Base-by-base conservation (phyloP, 2,329 filamentous ascomycete species). In the Neofusicoccum cordaticola region DNA sequence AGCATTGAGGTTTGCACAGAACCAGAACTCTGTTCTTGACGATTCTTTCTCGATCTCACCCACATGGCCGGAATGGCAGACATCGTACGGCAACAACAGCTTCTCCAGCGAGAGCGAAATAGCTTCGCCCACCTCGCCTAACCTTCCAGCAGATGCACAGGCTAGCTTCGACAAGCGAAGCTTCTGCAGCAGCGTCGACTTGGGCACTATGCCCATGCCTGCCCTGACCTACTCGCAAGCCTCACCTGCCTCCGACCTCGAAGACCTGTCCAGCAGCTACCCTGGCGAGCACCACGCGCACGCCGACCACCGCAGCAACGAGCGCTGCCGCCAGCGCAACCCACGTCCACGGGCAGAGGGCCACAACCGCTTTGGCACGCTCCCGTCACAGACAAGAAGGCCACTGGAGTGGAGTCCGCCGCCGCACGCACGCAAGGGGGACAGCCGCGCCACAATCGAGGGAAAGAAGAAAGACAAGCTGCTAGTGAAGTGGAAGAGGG, bases 401-500 rank as follows among this genome's bases (percentile, higher is more conserved):
- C 37, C 8, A 39, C 6, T 12, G 27, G 11, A 9, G 19, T 17
- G 19, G 52, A 27, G 4, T 31, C 39, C 13, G 31, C 34, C 27
- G 31, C 31, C 42, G 9, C 22, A n/a, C 6, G 27, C 17, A 31
- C 31, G 11, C 22, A 19, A 35, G n/a, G 19, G 13, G 12, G 19
- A 44, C 39, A 22, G 39, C 6, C 31, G 34, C 39, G 34, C 8
- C 53, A 42, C 15, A 15, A 34, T 11, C 13, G 31, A 39, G 17
- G 50, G 34, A 12, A 47, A 47, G 11, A 47, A 13, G 50, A 42
- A 77, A 37, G 73, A 78, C 44, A 51, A 69, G 5, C 67, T 74
- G 47, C 79, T 91, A 1, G 73, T 90, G 15, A 71, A 80, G n/a
- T 79, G 81, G 27, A 87, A 86, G 72, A 70, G 74, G 7, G 73